These are phyloP conservation scores for Arabis alpina DNA, from an alignment of 345 rosid species.

Conservation along the genomic window DNA sequence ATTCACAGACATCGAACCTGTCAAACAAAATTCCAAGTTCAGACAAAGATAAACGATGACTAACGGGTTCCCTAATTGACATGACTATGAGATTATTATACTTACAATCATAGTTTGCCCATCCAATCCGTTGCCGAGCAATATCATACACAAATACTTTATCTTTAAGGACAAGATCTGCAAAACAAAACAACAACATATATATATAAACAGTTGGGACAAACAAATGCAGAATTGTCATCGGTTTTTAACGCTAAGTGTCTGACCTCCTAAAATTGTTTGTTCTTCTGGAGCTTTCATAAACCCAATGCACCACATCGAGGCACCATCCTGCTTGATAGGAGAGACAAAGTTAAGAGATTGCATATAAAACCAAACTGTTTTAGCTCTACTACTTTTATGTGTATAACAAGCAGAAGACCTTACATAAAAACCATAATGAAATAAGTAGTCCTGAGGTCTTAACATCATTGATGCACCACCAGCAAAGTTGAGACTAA, in stretches of 20 bases:
- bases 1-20: constrained; percentile 89
- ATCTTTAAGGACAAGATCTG: constrained; percentile 94
- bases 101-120: constrained; percentile 96
- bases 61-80: background rate
- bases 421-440: constrained; percentile 70
- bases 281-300: constrained; percentile 59
- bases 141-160: constrained; percentile 93
- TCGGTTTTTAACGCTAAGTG: background rate
- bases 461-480: constrained; percentile 82
- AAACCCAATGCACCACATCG: constrained; percentile 94
- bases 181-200: constrained; percentile 32
- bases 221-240: background rate
- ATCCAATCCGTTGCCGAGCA: constrained; percentile 79
- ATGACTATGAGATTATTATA: constrained; percentile 15
- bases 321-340: constrained; percentile 65
- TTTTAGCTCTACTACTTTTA: constrained; percentile 13
- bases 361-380: background rate
- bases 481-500: constrained; percentile 82
- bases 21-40: constrained; percentile 5
- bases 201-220: background rate
- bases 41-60: constrained; percentile 2
- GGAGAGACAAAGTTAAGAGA: background rate
- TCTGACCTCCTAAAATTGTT: constrained; percentile 88
- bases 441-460: constrained; percentile 88
- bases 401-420: constrained; percentile 19